These are phyloP conservation scores for Termitomyces sp. DNA, from an alignment of 768 basidiomycete genomes.

Conservation along the genomic window DNA sequence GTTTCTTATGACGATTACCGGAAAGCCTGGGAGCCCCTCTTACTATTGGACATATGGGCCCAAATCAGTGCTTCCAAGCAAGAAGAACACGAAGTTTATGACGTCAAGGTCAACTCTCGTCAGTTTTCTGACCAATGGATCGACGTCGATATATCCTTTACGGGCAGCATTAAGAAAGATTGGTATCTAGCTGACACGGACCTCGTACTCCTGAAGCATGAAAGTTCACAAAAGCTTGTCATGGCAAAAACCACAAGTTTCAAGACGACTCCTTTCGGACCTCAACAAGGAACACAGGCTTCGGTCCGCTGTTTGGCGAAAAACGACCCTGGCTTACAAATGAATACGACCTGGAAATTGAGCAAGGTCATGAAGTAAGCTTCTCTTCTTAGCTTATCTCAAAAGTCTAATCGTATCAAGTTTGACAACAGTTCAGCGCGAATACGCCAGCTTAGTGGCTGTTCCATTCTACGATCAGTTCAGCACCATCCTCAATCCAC, in stretches of 20 bases:
- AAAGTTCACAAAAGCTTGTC: constrained; percentile 43
- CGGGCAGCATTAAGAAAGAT: constrained; percentile 53
- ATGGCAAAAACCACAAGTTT: constrained; percentile 60
- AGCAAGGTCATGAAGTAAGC: constrained; percentile 79
- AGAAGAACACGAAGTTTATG: constrained; percentile 44
- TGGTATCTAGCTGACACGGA: constrained; percentile 82
- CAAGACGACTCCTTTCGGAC: constrained; percentile 30
- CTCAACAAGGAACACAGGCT: constrained; percentile 50
- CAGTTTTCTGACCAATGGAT: constrained; percentile 77
- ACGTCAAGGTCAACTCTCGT: constrained; percentile 62
- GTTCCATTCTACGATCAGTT: constrained; percentile 79
- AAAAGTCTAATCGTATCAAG: constrained; percentile 32
- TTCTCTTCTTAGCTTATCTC: background rate
- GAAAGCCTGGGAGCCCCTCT: constrained; percentile 73
- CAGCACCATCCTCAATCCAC: constrained; percentile 63
- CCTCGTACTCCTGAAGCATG: constrained; percentile 70
- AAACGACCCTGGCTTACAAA: constrained; percentile 55
- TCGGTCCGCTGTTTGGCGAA: constrained; percentile 51
- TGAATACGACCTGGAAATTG: constrained; percentile 65
- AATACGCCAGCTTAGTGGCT: constrained; percentile 82
- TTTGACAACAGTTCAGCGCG: constrained; percentile 85
- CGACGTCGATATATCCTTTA: constrained; percentile 67
- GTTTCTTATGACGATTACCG: constrained; percentile 60
- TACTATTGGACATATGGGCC: constrained; percentile 88
- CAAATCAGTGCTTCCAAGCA: constrained; percentile 79